Evolutionary conservation across 1,139 yeast genomes (phyloP).

Genomic region (Blastobotrys malaysiensis): DNA sequence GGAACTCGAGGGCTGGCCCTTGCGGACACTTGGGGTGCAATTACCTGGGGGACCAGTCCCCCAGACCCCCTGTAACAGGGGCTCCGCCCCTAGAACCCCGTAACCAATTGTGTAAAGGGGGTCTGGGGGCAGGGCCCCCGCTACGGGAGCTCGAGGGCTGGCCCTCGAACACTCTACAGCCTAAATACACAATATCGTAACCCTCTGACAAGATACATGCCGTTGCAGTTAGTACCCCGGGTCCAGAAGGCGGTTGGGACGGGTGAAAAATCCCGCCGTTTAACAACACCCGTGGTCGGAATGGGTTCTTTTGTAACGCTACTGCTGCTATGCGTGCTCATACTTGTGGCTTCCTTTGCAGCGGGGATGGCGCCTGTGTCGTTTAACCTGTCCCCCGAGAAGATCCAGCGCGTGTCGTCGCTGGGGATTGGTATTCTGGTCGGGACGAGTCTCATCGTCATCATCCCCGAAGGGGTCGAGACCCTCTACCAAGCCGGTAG

Average conservation of each 20-base stretch:
- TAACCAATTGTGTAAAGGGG: too few relatives aligned
- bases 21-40: too few relatives aligned
- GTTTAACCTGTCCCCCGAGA: constrained; percentile 29
- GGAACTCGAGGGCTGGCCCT: too few relatives aligned
- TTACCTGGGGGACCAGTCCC: too few relatives aligned
- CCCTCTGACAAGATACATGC: not conserved
- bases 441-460: constrained; percentile 59
- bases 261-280: not conserved
- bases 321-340: constrained; percentile 24
- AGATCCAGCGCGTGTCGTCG: constrained; percentile 38
- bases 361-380: constrained; percentile 38
- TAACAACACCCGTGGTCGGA: not conserved
- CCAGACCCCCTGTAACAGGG: too few relatives aligned
- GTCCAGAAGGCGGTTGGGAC: too few relatives aligned
- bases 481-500: constrained; percentile 36
- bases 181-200: not conserved
- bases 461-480: constrained; percentile 67
- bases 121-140: too few relatives aligned
- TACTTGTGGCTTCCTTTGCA: constrained; percentile 29
- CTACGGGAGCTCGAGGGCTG: not conserved
- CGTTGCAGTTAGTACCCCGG: too few relatives aligned
- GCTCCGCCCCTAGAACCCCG: too few relatives aligned
- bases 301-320: constrained; percentile 25
- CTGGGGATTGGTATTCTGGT: constrained; percentile 60
- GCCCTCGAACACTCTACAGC: not conserved